Conservation (phyloP, 768 basidiomycete species). For the Amanita thiersii region DNA sequence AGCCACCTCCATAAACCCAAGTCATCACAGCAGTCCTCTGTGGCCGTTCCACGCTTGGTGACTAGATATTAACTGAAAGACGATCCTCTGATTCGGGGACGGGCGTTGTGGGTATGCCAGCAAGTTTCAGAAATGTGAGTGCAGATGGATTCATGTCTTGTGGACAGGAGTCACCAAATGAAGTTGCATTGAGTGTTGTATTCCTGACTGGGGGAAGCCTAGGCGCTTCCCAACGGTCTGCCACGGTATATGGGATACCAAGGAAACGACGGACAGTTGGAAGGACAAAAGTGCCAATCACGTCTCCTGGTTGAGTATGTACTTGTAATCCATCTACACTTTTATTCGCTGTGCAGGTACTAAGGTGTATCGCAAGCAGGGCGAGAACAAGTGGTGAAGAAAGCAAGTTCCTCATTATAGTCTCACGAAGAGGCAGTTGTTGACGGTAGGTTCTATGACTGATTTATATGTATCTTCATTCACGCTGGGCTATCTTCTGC, state of each 20-base stretch:
- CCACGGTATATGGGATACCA: conserved; percentile 26
- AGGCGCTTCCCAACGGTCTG: conserved; percentile 25
- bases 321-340: too few species aligned
- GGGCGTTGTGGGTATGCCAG: conserved; percentile 16
- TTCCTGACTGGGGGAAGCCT: conserved; percentile 13
- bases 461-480: too few species aligned
- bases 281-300: conserved; percentile 18
- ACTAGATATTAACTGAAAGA: conserved; percentile 29
- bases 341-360: too few species aligned
- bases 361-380: too few species aligned
- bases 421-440: too few species aligned
- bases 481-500: too few species aligned
- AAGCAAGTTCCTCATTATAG: too few species aligned
- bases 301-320: conserved; percentile 22
- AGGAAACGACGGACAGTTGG: conserved; percentile 26
- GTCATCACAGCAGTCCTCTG: conserved; percentile 27
- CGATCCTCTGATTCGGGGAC: conserved; percentile 28
- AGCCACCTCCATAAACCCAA: conserved; percentile 30
- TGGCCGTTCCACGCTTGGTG: conserved; percentile 21
- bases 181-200: conserved; percentile 16
- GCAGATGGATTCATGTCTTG: conserved; percentile 15
- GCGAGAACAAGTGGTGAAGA: too few species aligned
- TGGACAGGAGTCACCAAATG: conserved; percentile 22
- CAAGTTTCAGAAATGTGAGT: conserved; percentile 18
- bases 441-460: too few species aligned